Conservation (phyloP, 2,329 filamentous ascomycete genomes). For the Ceratocystis alfenasii region DNA sequence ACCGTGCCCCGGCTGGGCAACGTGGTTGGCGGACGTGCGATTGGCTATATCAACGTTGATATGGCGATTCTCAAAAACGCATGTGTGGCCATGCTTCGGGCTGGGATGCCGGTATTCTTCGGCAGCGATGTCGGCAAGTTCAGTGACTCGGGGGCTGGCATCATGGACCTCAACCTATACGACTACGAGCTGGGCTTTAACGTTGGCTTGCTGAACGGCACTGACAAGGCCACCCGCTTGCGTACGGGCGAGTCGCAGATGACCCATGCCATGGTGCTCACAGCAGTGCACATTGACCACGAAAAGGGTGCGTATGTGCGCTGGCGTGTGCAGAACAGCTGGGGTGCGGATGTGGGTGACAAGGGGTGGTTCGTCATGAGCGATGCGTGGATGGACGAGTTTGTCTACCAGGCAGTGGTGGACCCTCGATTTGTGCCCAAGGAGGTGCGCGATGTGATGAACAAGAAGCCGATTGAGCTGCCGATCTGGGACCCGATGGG, state of each 20-base stretch:
- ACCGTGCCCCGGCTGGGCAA: constrained; percentile 73
- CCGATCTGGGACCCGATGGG: constrained; percentile 77
- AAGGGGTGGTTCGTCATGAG: constrained; percentile 86
- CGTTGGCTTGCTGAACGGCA: constrained; percentile 50
- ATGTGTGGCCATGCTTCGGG: constrained; percentile 64
- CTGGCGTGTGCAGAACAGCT: constrained; percentile 82
- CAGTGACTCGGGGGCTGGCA: constrained; percentile 52
- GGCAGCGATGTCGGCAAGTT: constrained; percentile 80
- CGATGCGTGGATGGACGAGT: constrained; percentile 68
- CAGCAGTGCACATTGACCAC: constrained; percentile 65
- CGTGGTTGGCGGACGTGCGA: constrained; percentile 59
- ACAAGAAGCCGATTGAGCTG: constrained; percentile 57
- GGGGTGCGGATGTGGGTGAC: constrained; percentile 57
- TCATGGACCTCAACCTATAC: constrained; percentile 68
- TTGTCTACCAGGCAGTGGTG: constrained; percentile 76
- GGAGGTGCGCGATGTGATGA: constrained; percentile 57
- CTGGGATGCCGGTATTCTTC: constrained; percentile 75
- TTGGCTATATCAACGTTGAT: constrained; percentile 74
- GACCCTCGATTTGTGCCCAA: constrained; percentile 56
- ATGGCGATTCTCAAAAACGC: constrained; percentile 60
- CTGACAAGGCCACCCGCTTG: constrained; percentile 66
- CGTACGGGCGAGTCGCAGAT: constrained; percentile 65
- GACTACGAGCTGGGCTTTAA: constrained; percentile 81
- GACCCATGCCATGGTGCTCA: constrained; percentile 90
- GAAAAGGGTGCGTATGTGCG: constrained; percentile 51